A percentile compares a stretch with the other conserved stretches of the same genome.
Conservation (phyloP, 495 filamentous ascomycete genomes). For the Letharia columbiana region DNA sequence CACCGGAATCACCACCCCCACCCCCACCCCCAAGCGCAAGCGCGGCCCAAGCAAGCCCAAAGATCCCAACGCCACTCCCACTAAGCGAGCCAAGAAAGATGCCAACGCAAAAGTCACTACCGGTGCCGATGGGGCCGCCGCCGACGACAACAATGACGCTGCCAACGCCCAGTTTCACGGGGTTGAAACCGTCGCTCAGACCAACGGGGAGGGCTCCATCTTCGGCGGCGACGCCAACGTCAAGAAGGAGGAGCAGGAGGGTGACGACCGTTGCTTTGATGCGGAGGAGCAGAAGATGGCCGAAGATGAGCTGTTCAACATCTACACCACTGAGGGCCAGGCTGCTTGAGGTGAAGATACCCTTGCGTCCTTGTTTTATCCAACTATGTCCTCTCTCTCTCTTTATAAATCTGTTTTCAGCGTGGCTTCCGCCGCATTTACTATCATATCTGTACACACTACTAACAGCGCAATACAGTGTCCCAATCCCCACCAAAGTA, state of each 20-base stretch:
- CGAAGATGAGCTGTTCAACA: neutral
- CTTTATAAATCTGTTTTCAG: no score
- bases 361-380: no score
- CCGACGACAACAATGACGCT: neutral
- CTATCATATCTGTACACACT: neutral
- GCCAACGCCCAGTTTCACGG: neutral
- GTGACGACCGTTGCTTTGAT: neutral
- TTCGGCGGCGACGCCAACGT: neutral
- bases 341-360: neutral
- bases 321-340: neutral
- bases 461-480: neutral
- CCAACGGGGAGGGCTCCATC: neutral
- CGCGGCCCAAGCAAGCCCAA: constrained; percentile 6
- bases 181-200: neutral
- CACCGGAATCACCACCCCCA: neutral
- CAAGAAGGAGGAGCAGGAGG: neutral
- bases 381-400: no score
- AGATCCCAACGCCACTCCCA: constrained; percentile 8
- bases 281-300: neutral
- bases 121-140: neutral
- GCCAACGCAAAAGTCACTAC: neutral
- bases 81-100: constrained; percentile 13
- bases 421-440: neutral
- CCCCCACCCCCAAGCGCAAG: neutral
- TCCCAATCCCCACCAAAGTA: neutral